Conservation (phyloP, 2,329 filamentous ascomycete genomes). For the Colletotrichum lentis region DNA sequence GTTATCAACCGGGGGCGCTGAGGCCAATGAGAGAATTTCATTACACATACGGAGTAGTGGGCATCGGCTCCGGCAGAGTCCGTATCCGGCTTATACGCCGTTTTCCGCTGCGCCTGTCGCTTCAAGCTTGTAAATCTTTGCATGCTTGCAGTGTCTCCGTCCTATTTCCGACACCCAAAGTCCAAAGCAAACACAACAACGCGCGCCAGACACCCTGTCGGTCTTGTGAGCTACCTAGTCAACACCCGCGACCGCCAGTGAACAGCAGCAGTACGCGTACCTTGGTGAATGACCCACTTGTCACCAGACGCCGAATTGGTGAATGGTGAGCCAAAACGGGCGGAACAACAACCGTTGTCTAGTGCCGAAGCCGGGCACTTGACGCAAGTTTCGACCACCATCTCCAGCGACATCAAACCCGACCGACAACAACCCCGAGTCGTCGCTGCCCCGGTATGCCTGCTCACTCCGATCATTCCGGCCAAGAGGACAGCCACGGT, state of each 20-base stretch:
- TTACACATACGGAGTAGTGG: slow-evolving; percentile 27
- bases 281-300: too few relatives aligned
- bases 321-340: neutral
- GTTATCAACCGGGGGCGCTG: neutral
- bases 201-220: neutral
- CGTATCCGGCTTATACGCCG: slow-evolving; percentile 1
- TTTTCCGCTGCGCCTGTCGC: neutral
- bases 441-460: slow-evolving; percentile 32
- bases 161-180: slow-evolving; percentile 4
- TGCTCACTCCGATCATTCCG: slow-evolving; percentile 13
- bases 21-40: slow-evolving; percentile 22
- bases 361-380: neutral
- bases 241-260: slow-evolving; percentile 8
- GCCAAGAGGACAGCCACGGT: slow-evolving; percentile 26
- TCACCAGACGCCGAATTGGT: neutral
- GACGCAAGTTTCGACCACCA: neutral
- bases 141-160: slow-evolving; percentile 5
- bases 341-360: neutral
- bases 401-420: neutral
- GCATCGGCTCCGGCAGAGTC: neutral
- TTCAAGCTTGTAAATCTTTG: neutral
- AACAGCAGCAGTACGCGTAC: too few relatives aligned
- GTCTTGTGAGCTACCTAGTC: neutral
- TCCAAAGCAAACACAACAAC: neutral
- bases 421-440: neutral